phyloP scores from a whole-genome alignment of 768 basidiomycete genomes.

The Rhodotorula kratochvilovae region DNA sequence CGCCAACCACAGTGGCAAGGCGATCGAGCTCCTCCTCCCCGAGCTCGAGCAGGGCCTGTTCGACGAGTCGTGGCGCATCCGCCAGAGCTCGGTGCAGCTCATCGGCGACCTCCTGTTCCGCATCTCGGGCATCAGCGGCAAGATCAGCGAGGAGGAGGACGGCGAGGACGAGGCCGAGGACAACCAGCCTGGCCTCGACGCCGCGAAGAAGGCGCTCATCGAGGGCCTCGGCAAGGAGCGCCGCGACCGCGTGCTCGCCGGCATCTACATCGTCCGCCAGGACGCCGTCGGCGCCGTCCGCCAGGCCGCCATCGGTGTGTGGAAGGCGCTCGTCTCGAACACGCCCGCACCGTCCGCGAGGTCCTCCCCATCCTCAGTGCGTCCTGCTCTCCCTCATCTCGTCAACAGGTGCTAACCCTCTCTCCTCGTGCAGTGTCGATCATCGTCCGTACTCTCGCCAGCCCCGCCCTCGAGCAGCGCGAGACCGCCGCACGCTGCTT shows the following conservation, averaged over 20 bases:
- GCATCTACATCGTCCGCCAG: constrained; percentile 86
- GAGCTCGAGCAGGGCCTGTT: constrained; percentile 94
- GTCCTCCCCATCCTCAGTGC: constrained; percentile 77
- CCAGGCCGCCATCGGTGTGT: constrained; percentile 87
- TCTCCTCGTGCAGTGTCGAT: constrained; percentile 53
- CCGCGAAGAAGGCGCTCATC: constrained; percentile 74
- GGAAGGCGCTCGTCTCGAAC: constrained; percentile 96
- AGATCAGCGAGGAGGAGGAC: constrained; percentile 62
- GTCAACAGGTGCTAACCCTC: not conserved
- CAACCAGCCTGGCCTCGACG: constrained; percentile 58
- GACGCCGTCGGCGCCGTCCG: constrained; percentile 84
- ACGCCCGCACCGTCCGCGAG: constrained; percentile 85
- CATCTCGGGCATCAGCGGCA: constrained; percentile 89
- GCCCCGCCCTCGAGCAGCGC: constrained; percentile 75
- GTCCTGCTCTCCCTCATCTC: not conserved
- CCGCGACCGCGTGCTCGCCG: constrained; percentile 82
- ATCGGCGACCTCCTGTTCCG: constrained; percentile 95
- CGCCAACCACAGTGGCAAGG: constrained; percentile 82
- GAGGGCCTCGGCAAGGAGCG: constrained; percentile 84
- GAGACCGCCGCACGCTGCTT: constrained; percentile 91
- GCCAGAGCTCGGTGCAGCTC: constrained; percentile 72
- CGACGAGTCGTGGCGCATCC: constrained; percentile 87
- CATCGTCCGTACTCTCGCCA: constrained; percentile 66
- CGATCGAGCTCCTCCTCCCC: constrained; percentile 87
- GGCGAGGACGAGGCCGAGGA: constrained; percentile 50